Evolutionary conservation across 139 green algal species (phyloP).

Genomic region (Coccomyxa sp.): DNA sequence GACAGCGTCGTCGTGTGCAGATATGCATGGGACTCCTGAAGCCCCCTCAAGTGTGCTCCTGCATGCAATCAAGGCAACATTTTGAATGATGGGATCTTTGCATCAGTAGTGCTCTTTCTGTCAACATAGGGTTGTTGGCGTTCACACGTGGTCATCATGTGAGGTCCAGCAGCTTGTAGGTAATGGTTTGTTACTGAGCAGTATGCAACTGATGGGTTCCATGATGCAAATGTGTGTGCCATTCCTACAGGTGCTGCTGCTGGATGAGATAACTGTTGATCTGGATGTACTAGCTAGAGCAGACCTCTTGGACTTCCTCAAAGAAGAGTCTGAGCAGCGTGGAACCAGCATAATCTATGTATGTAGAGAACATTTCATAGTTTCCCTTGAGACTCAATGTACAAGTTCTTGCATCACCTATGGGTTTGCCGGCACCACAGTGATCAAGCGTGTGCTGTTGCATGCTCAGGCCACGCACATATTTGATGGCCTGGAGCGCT

Average conservation of each 20-base stretch:
- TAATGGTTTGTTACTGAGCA: too few species aligned
- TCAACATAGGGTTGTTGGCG: too few species aligned
- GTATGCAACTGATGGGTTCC: too few species aligned
- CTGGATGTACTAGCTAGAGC: constrained; percentile 91
- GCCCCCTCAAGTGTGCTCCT: constrained; percentile 62
- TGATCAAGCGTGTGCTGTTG: background rate
- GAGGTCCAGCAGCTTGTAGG: too few species aligned
- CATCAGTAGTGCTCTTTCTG: background rate
- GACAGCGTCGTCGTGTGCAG: constrained; percentile 87
- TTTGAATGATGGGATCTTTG: background rate
- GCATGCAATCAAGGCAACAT: background rate
- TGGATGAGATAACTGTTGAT: constrained; percentile 95
- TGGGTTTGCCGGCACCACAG: background rate
- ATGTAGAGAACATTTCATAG: background rate
- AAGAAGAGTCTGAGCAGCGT: constrained; percentile 67
- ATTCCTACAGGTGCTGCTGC: constrained; percentile 60
- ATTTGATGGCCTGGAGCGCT: constrained; percentile 94
- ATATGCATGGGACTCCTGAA: constrained; percentile 84
- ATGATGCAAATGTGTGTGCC: background rate
- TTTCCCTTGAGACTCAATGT: background rate
- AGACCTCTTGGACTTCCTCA: constrained; percentile 84
- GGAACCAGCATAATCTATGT: constrained; percentile 82
- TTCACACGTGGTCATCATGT: too few species aligned
- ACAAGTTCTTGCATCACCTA: background rate
- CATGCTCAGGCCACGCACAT: constrained; percentile 89